Evolutionary conservation across 202 grass and related monocot species (phyloP), one percentile per base, ranked within the genome.

Genomic region (Setaria italica): DNA sequence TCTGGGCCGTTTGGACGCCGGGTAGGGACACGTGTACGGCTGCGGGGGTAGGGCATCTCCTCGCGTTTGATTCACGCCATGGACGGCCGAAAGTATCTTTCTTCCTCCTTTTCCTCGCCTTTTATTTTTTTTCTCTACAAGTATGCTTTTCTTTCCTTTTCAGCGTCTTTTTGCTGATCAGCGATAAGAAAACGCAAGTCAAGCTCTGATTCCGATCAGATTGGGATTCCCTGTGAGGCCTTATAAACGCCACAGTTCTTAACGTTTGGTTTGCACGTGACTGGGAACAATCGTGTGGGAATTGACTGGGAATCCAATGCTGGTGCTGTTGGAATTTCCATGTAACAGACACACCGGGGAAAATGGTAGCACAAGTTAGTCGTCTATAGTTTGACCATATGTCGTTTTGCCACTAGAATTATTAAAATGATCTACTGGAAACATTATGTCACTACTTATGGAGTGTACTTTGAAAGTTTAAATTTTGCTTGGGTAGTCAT

Each of bases 1-100:
- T 80, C 50, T 67, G 29, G 41, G 66, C 56, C 77, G 76, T 77
- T 81, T 17, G 50, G 71, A 16, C 62, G 33, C 2, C 1, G 4
- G 4, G 12, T 33, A 0, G 43, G 25, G 15, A 69, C 91, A 92
- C 50, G 79, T 92, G 82, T 81, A 90, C 48, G 86, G 93, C 35
- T 2, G 1, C 1, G 48, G 75, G 12, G 0, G 49, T 7, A 34
- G 55, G 21, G 85, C 75, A 90, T 88, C 59, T 72, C n/a, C 46
- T 84, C 57, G 88, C 84, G 89, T 94, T 79, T 80, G 81, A 78
- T 71, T 51, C 72, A 93, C 91, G 91, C 88, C 46, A 63, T 64
- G 53, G 85, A 80, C 78, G 68, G 84, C 65, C 45, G 12, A 89
- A 77, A 72, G 74, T 69, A 86, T 92, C 37, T 89, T 74, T 67